A percentile compares a stretch with the other conserved stretches of the same genome.
Conservation (phyloP, 2,329 filamentous ascomycete species). For the Microcera coccophila region DNA sequence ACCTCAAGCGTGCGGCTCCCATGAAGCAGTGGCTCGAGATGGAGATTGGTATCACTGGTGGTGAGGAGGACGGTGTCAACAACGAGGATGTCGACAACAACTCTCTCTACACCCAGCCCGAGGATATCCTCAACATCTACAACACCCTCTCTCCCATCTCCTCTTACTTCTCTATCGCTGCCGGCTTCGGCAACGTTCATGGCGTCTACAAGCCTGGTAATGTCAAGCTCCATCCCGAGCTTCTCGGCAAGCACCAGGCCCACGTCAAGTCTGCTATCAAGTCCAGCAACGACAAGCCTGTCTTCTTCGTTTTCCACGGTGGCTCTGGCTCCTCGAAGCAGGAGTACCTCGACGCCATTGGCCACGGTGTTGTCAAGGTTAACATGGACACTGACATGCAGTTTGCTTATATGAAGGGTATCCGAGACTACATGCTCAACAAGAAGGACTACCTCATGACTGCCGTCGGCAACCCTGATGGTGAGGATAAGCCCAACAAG, state of each 20-base stretch:
- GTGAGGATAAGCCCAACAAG: slow-evolving; percentile 98
- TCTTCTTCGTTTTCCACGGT: slow-evolving; percentile 99
- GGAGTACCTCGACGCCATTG: slow-evolving; percentile 86
- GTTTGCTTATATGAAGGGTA: slow-evolving; percentile 86
- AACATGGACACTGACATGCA: slow-evolving; percentile 98
- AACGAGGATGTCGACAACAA: slow-evolving; percentile 97
- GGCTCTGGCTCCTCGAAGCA: slow-evolving; percentile 87
- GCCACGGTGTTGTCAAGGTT: slow-evolving; percentile 96
- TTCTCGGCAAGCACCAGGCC: slow-evolving; percentile 93
- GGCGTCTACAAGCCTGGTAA: slow-evolving; percentile 98
- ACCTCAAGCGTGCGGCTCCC: slow-evolving; percentile 88
- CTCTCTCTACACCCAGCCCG: slow-evolving; percentile 94
- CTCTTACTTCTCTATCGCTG: slow-evolving; percentile 96
- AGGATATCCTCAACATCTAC: slow-evolving; percentile 92
- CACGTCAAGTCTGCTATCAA: slow-evolving; percentile 79
- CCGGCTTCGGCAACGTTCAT: slow-evolving; percentile 98
- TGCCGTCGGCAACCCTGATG: slow-evolving; percentile 91
- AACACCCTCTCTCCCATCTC: slow-evolving; percentile 80
- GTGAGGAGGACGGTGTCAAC: slow-evolving; percentile 97
- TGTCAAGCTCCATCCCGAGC: slow-evolving; percentile 92
- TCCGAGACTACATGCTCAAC: slow-evolving; percentile 88
- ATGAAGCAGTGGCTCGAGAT: slow-evolving; percentile 99
- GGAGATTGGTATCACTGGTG: slow-evolving; percentile 83
- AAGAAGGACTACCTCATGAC: slow-evolving; percentile 93
- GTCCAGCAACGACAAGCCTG: slow-evolving; percentile 76